Conservation (phyloP, 1,284 basidiomycete species). For the Kwoniella shivajii region DNA sequence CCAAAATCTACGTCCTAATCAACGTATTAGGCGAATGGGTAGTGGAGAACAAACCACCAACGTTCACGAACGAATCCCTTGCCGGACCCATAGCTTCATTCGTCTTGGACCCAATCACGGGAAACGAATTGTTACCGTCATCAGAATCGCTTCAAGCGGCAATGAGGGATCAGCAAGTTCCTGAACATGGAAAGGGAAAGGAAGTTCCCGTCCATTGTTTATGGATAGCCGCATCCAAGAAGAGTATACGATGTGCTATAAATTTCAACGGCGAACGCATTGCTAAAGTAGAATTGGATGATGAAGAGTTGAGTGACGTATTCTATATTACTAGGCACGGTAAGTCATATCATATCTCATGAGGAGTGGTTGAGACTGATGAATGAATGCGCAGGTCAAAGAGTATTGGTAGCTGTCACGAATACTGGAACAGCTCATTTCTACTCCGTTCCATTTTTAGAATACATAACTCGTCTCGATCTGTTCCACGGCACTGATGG, state of each 20-base stretch:
- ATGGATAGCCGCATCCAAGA: constrained; percentile 52
- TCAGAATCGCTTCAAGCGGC: constrained; percentile 53
- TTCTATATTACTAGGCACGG: constrained; percentile 66
- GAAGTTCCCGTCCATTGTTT: constrained; percentile 54
- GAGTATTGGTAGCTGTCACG: constrained; percentile 67
- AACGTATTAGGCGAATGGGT: constrained; percentile 60
- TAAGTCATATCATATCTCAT: constrained; percentile 27
- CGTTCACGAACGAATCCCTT: constrained; percentile 55
- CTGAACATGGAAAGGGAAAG: constrained; percentile 35
- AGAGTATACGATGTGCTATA: constrained; percentile 48
- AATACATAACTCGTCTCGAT: constrained; percentile 47
- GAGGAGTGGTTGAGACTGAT: neutral
- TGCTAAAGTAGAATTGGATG: constrained; percentile 58
- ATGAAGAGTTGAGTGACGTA: constrained; percentile 62
- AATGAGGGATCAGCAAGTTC: constrained; percentile 34
- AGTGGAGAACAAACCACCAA: constrained; percentile 58
- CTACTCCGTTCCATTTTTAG: constrained; percentile 67
- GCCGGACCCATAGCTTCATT: constrained; percentile 62
- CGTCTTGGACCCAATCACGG: constrained; percentile 66
- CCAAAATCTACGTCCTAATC: constrained; percentile 62
- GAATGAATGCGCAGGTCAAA: constrained; percentile 38
- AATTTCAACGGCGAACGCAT: constrained; percentile 55
- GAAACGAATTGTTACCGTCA: constrained; percentile 58
- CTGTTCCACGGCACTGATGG: constrained; percentile 40
- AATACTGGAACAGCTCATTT: constrained; percentile 61